Evolutionary conservation across 1,284 basidiomycete species (phyloP).

Genomic region (Pseudozyma tsukubaensis): DNA sequence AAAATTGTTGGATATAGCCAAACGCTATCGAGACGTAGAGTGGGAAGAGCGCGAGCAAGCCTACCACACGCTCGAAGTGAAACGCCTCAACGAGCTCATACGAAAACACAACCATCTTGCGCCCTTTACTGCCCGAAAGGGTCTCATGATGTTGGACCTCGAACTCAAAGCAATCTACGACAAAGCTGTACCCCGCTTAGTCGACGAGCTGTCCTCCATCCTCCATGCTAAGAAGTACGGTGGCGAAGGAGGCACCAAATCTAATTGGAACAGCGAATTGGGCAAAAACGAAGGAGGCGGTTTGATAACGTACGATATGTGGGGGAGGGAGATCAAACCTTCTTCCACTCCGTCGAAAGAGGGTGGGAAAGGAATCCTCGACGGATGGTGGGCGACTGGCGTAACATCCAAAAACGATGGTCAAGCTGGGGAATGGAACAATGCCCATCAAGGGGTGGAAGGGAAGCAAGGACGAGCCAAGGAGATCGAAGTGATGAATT

Average conservation of each 20-base stretch:
- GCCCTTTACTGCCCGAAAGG: conserved; percentile 55
- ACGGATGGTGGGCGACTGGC: conserved; percentile 26
- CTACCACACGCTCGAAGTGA: conserved; percentile 50
- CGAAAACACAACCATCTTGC: conserved; percentile 59
- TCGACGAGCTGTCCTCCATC: conserved; percentile 10
- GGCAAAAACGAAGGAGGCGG: background rate
- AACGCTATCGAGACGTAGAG: conserved; percentile 75
- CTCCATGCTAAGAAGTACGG: conserved; percentile 3
- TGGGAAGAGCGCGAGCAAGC: conserved; percentile 79
- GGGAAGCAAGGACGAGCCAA: background rate
- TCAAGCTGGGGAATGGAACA: background rate
- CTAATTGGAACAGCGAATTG: conserved; percentile 6
- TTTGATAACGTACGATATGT: conserved; percentile 32
- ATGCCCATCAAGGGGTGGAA: background rate
- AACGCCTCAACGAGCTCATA: conserved; percentile 55
- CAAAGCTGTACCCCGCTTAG: conserved; percentile 17
- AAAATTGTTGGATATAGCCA: conserved; percentile 63
- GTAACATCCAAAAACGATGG: background rate
- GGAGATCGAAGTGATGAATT: conserved; percentile 1
- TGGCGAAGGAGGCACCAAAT: background rate
- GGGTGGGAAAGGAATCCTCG: conserved; percentile 1
- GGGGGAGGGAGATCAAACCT: conserved; percentile 27
- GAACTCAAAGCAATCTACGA: conserved; percentile 31
- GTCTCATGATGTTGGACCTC: conserved; percentile 39
- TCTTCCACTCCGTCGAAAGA: background rate